A percentile compares a stretch with the other conserved stretches of the same genome.
Conservation (phyloP, 2,329 filamentous ascomycete genomes). For the Dactylonectria estremocensis region DNA sequence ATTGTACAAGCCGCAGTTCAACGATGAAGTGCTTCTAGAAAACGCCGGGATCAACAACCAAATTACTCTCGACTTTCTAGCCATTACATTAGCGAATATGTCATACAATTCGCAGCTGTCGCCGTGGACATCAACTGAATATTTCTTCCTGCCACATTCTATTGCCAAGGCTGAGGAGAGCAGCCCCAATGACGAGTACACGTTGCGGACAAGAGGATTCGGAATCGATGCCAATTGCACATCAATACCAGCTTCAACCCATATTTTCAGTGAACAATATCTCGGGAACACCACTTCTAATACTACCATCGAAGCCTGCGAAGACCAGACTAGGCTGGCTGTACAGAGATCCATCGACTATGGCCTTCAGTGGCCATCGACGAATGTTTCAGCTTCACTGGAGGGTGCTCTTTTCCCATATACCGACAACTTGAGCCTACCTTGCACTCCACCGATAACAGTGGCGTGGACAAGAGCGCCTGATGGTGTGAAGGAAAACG, state of each 20-base stretch:
- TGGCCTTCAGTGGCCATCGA: background rate
- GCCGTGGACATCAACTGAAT: constrained; percentile 15
- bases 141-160: constrained; percentile 5
- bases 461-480: constrained; percentile 1
- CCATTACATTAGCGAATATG: background rate
- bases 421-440: background rate
- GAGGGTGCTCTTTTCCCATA: background rate
- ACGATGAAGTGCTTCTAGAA: background rate
- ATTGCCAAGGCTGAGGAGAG: background rate
- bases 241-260: background rate
- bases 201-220: constrained; percentile 4
- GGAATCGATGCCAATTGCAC: constrained; percentile 18
- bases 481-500: background rate
- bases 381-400: background rate
- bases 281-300: background rate
- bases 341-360: background rate
- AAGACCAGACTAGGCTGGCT: background rate
- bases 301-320: background rate
- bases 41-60: background rate
- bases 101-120: background rate
- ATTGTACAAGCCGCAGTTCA: background rate
- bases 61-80: background rate
- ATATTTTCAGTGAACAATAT: background rate
- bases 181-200: background rate
- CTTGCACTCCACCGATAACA: background rate